Evolutionary conservation across 2,329 filamentous ascomycete genomes (phyloP).

Genomic region (Epichloe typhina): DNA sequence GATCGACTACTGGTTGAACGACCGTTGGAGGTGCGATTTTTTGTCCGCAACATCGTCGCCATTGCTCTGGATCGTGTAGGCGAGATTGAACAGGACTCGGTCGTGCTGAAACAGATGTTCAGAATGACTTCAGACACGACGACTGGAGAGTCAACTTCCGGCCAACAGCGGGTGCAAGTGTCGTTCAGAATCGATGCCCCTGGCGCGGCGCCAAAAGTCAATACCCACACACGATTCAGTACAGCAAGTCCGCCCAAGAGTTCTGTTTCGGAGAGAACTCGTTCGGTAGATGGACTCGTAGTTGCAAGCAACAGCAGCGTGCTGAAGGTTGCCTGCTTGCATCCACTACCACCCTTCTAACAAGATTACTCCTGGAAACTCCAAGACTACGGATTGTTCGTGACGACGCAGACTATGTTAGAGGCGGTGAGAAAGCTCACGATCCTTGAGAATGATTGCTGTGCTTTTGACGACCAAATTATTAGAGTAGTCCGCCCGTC

Average conservation of each 20-base stretch:
- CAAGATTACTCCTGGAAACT: conserved; percentile 23
- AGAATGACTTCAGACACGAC: not conserved
- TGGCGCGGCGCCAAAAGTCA: conserved; percentile 10
- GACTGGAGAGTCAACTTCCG: not conserved
- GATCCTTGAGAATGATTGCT: conserved; percentile 16
- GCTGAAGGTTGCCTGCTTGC: conserved; percentile 22
- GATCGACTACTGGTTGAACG: not conserved
- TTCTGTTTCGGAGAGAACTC: conserved; percentile 12
- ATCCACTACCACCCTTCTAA: conserved; percentile 23
- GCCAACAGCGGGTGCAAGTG: not conserved
- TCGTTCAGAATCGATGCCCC: conserved; percentile 11
- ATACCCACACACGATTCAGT: conserved; percentile 23
- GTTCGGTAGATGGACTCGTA: conserved; percentile 26
- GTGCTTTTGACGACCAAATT: conserved; percentile 16
- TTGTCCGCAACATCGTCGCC: not conserved
- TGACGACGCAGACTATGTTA: conserved; percentile 25
- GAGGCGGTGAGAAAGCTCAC: conserved; percentile 23
- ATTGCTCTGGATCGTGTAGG: not conserved
- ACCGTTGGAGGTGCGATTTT: not conserved
- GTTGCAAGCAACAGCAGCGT: conserved; percentile 15
- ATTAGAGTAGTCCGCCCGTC: conserved; percentile 4
- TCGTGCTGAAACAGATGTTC: not conserved
- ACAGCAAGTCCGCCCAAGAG: conserved; percentile 20
- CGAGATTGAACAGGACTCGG: not conserved
- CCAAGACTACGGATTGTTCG: conserved; percentile 25